Conservation (phyloP, 2,329 filamentous ascomycete species). For the Calonectria henricotiae region DNA sequence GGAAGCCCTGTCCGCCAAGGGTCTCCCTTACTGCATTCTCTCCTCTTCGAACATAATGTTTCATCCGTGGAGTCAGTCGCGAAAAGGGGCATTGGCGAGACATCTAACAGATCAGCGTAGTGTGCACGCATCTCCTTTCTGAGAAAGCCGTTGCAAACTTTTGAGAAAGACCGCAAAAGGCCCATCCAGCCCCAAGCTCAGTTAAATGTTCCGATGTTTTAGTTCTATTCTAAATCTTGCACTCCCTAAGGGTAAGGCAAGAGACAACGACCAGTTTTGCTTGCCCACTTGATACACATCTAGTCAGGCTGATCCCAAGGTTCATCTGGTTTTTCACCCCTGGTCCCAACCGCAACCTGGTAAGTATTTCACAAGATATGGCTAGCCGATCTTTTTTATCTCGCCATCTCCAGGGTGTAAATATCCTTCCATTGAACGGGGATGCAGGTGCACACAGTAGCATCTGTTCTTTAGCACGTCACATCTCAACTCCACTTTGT, state of each 20-base stretch:
- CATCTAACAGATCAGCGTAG: slow-evolving; percentile 13
- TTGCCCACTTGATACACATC: slow-evolving; percentile 6
- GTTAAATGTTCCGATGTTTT: background rate
- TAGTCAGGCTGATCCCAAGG: slow-evolving; percentile 8
- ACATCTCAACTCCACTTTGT: slow-evolving; percentile 30
- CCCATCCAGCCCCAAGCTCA: background rate
- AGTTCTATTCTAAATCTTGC: background rate
- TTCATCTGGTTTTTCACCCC: slow-evolving; percentile 17
- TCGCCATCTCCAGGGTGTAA: slow-evolving; percentile 21
- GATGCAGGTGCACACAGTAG: slow-evolving; percentile 4
- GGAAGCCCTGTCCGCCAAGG: slow-evolving; percentile 36
- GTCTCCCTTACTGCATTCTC: slow-evolving; percentile 36
- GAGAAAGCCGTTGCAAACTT: background rate
- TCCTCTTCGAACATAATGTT: slow-evolving; percentile 41
- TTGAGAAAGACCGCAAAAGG: slow-evolving; percentile 6
- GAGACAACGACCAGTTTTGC: background rate
- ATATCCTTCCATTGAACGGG: slow-evolving; percentile 14
- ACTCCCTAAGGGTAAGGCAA: background rate
- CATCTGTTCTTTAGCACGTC: slow-evolving; percentile 29
- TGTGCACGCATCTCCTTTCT: background rate
- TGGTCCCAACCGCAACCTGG: slow-evolving; percentile 5
- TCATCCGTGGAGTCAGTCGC: slow-evolving; percentile 42
- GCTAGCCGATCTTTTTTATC: slow-evolving; percentile 30
- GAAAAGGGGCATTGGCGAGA: slow-evolving; percentile 36
- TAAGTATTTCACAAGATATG: slow-evolving; percentile 3